Base-by-base conservation (phyloP, 805 yeast species). In the Lipomyces spencermartinsiae region DNA sequence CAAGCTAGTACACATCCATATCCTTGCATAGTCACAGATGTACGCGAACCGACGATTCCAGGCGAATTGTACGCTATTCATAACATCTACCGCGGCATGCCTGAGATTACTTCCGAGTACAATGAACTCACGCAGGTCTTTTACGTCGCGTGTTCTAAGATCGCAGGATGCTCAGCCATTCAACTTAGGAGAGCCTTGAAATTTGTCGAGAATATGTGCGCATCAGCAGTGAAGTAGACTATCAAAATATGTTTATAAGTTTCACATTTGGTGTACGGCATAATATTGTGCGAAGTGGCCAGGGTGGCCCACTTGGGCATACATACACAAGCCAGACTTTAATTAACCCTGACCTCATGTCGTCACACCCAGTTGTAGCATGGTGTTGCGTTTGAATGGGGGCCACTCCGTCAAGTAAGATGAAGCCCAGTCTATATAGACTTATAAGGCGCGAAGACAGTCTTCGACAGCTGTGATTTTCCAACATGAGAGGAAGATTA, bases 141-240 rank as follows among this genome's bases (percentile, higher is more conserved):
- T 4, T 64, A 61, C 57, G 63, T 57, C 19, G 71, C 67, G 4
- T 66, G 57, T 6, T 58, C 64, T 2, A 65, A 63, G 56, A 56
- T 60, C 8, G 34, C 59, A 19, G 71, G 71, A 10, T 64, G 68
- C 43, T 62, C 62, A 22, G 22, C 65, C n/a, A 16, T 43, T 31
- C 69, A 65, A 43, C 12, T 68, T 37, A 58, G 63, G 39, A 46
- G 46, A 16, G 66, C 63, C 7, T 6, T 65, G 31, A 22, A 46
- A 12, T 6, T 22, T 34, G n/a, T 39, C 31, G 67, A 64, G 49
- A 8, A 25, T 6, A 22, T 22, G 19, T 60, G 60, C 46, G 60
- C 59, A 12, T 29, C 49, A 31, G 56, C 25, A 56, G 56, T 54
- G 43, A 53, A n/a, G 16, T 55, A 68, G 19, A 43, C 49, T n/a